Conservation (phyloP, 2,329 filamentous ascomycete genomes). For the Rutstroemia sp. region DNA sequence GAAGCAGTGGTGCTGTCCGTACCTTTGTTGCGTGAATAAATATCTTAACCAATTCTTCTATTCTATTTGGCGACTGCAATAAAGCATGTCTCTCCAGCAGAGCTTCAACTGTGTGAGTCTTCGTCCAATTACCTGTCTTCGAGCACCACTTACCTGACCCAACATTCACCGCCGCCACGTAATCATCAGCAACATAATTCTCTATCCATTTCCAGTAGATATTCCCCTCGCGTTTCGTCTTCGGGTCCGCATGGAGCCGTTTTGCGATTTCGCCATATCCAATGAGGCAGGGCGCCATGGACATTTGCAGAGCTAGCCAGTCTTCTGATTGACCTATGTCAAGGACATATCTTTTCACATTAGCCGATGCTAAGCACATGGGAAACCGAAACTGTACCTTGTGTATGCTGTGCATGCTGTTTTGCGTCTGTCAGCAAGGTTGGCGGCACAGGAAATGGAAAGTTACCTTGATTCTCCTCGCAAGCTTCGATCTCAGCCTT, state of each 20-base stretch:
- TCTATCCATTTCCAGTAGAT: conserved; percentile 87
- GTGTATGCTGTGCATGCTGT: conserved; percentile 74
- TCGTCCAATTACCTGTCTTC: background rate
- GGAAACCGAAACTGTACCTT: conserved; percentile 24
- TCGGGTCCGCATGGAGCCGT: conserved; percentile 56
- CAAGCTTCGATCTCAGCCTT: conserved; percentile 63
- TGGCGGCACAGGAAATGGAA: background rate
- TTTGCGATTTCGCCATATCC: conserved; percentile 77
- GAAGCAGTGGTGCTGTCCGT: conserved; percentile 26
- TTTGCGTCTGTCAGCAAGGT: too few relatives aligned
- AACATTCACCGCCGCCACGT: conserved; percentile 60
- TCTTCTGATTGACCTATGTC: conserved; percentile 84
- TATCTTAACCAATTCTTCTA: conserved; percentile 77
- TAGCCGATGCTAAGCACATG: background rate
- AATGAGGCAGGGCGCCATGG: conserved; percentile 80
- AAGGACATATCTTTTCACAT: conserved; percentile 61
- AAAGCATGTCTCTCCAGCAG: conserved; percentile 69
- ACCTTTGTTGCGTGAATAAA: conserved; percentile 85
- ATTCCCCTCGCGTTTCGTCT: conserved; percentile 58
- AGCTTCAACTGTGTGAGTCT: conserved; percentile 35
- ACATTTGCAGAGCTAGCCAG: conserved; percentile 79
- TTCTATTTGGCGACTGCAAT: conserved; percentile 63
- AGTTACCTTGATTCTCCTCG: conserved; percentile 65
- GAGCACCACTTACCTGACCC: conserved; percentile 52
- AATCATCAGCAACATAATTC: conserved; percentile 79